Percentiles rank a stretch among this genome's conserved stretches.
Evolutionary conservation across 2,329 filamentous ascomycete genomes (phyloP).

Genomic region (Gliomastix tumulicola): DNA sequence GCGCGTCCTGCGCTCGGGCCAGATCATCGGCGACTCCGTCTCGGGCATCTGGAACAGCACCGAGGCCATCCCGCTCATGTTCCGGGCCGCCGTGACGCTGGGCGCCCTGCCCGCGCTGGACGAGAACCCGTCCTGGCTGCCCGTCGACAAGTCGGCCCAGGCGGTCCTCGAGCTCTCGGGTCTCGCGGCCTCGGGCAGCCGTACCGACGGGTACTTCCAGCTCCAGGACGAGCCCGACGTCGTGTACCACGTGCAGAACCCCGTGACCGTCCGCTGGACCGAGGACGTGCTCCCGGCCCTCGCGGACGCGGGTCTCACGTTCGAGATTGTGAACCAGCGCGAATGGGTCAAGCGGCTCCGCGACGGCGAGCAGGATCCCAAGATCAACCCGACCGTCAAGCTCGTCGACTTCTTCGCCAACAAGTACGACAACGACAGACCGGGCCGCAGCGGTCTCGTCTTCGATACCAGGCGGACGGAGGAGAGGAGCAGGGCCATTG

Average conservation of each 20-base stretch:
- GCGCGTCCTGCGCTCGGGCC: conserved; percentile 30
- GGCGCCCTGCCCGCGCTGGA: conserved; percentile 36
- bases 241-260: conserved; percentile 48
- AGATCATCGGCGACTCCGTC: conserved; percentile 38
- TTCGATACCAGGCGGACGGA: conserved; percentile 28
- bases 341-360: conserved; percentile 38
- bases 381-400: conserved; percentile 42
- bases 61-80: conserved; percentile 41
- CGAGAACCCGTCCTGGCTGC: conserved; percentile 28
- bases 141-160: conserved; percentile 25
- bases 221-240: conserved; percentile 11
- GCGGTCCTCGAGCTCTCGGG: conserved; percentile 23
- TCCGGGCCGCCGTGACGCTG: conserved; percentile 35
- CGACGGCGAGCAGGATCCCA: conserved; percentile 37
- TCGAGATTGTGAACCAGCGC: conserved; percentile 30
- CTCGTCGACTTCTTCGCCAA: conserved; percentile 41
- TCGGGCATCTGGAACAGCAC: conserved; percentile 40
- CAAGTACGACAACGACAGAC: conserved; percentile 40
- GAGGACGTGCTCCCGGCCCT: conserved; percentile 44
- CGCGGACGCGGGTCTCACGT: conserved; percentile 32
- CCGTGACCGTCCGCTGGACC: conserved; percentile 40
- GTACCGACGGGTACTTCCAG: conserved; percentile 6
- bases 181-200: conserved; percentile 5
- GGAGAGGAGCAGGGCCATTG: conserved; percentile 20
- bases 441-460: conserved; percentile 23